A percentile compares a stretch with the other conserved stretches of the same genome.
Evolutionary conservation across 2,329 filamentous ascomycete species (phyloP).

Genomic region (Trichoderma sp.): DNA sequence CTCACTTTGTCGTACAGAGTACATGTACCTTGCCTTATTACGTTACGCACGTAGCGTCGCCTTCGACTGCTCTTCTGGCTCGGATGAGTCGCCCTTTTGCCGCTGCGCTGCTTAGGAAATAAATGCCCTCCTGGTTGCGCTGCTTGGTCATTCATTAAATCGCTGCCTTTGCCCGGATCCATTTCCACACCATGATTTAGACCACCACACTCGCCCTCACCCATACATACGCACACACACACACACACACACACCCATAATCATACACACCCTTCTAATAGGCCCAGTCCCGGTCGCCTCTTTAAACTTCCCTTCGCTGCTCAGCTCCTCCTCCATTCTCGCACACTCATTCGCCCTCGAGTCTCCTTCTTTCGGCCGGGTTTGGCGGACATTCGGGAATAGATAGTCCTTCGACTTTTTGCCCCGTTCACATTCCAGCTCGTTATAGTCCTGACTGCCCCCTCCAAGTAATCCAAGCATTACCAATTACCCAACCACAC

Average conservation of each 20-base stretch:
- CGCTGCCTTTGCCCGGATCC: not conserved
- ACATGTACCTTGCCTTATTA: not conserved
- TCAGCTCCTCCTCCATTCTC: not conserved
- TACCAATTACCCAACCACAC: constrained; percentile 24
- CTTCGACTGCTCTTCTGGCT: not conserved
- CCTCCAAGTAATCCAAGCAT: constrained; percentile 9
- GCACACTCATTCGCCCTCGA: not conserved
- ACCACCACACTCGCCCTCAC: not conserved
- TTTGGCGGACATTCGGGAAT: constrained; percentile 20
- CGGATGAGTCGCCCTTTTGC: not conserved
- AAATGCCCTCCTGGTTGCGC: not conserved
- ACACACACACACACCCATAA: not conserved
- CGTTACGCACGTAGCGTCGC: not conserved
- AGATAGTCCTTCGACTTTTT: constrained; percentile 11
- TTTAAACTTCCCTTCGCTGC: constrained; percentile 5
- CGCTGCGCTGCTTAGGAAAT: not conserved
- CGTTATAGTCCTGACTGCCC: constrained; percentile 4
- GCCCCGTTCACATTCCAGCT: constrained; percentile 3
- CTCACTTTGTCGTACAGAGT: not conserved
- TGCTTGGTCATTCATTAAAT: not conserved
- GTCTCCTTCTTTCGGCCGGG: constrained; percentile 10
- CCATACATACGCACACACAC: not conserved
- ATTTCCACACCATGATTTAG: not conserved
- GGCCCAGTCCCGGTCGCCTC: not conserved
- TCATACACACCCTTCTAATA: constrained; percentile 9